Conservation (phyloP, 331 rosid species). For the Ulmus americana region DNA sequence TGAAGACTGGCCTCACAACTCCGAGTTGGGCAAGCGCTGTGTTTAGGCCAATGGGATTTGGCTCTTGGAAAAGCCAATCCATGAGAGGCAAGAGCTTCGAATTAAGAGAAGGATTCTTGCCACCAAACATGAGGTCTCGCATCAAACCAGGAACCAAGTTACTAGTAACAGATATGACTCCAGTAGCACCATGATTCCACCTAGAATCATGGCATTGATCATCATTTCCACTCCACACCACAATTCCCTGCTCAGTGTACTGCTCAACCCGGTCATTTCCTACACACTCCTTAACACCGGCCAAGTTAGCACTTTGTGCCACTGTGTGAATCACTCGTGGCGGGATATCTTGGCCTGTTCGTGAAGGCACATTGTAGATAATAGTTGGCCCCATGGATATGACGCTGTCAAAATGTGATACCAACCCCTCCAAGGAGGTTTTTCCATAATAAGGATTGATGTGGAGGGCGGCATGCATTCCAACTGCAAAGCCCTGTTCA, state of each 20-base stretch:
- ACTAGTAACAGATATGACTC: slow-evolving; percentile 75
- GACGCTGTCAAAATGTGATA: slow-evolving; percentile 62
- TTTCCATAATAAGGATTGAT: slow-evolving; percentile 88
- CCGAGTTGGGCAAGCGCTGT: slow-evolving; percentile 97
- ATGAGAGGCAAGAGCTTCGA: slow-evolving; percentile 60
- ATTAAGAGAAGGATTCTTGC: slow-evolving; percentile 50
- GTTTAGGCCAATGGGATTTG: slow-evolving; percentile 64
- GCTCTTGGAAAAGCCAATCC: slow-evolving; percentile 69
- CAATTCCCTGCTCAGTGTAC: slow-evolving; percentile 47
- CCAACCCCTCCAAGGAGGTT: slow-evolving; percentile 69
- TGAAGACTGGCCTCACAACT: slow-evolving; percentile 73
- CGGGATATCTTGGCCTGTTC: slow-evolving; percentile 83
- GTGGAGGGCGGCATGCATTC: slow-evolving; percentile 92
- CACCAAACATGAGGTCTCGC: slow-evolving; percentile 59
- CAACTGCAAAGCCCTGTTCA: slow-evolving; percentile 81
- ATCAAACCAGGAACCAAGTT: slow-evolving; percentile 73
- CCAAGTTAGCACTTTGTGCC: slow-evolving; percentile 47
- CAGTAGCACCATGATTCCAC: slow-evolving; percentile 77
- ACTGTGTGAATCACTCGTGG: slow-evolving; percentile 44
- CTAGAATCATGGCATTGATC: slow-evolving; percentile 77
- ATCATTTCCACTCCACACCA: slow-evolving; percentile 77
- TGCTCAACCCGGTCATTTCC: slow-evolving; percentile 59
- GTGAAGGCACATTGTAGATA: slow-evolving; percentile 66
- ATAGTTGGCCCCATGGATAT: slow-evolving; percentile 72
- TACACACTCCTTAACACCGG: slow-evolving; percentile 83